Evolutionary conservation across 306 rosid genomes (phyloP), one percentile per base, ranked within the genome.

Genomic region (Begonia masoniana): DNA sequence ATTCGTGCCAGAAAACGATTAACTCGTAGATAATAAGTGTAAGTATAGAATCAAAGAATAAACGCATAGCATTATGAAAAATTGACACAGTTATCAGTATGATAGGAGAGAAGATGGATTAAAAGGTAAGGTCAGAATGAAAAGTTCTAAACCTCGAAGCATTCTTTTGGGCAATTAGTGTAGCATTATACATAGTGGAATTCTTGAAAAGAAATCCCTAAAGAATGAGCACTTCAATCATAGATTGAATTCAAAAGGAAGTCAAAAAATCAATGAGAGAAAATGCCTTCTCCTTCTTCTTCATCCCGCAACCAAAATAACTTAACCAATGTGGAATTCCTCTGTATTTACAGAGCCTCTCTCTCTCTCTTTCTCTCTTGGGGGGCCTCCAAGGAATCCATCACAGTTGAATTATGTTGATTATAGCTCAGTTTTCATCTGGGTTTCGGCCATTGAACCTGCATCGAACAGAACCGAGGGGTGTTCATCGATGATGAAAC

Each of bases 391-490:
- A 62, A 45, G 65, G 68, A 67, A 59, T 59, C 58, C 67, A 55
- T 13, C 41, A 50, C 65, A 31, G 59, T 62, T 60, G 52, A 17
- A 54, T 47, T 42, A 43, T 35, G 36, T n/a, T 15, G 55, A 59
- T 58, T 57, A 70, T 57, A 60, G 65, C 65, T 77, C 83, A 50
- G 60, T 66, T 73, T 77, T 77, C 83, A 73, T 73, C 62, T 74
- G 75, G 58, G 65, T 54, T 56, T 66, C 56, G 60, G 56, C 54
- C 72, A 58, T 12, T 54, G 82, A 68, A 50, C 70, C 77, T 73
- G 71, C 70, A 64, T 26, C 58, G 15, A 16, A 41, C 48, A 52
- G 21, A 45, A 41, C 6, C 0, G 9, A 46, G 39, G 61, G 7
- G 13, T 10, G 47, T 58, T 47, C 48, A 42, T 26, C 46, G 31